Evolutionary conservation across 2,329 filamentous ascomycete genomes (phyloP), one percentile per base, ranked within the genome.

Genomic region (Diaporthe vaccinii): DNA sequence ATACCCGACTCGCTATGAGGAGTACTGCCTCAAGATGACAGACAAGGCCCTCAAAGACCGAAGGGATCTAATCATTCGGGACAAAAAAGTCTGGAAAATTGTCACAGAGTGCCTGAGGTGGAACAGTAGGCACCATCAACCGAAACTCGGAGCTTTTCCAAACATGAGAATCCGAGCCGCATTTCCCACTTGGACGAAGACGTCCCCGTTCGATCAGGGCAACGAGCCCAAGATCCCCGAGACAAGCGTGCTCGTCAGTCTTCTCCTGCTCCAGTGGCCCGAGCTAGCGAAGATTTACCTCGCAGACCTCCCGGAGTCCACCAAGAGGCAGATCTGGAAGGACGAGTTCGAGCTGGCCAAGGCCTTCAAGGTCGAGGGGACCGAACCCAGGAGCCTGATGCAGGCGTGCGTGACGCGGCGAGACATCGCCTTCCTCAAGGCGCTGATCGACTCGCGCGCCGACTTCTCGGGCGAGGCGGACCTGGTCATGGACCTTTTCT

Each of bases 21-120:
- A 74, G 8, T 74, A 74, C 36, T 74, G 73, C 46, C 28, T 74
- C 2, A 44, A 46, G 28, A 70, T 71, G 65, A 71, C 73, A 2
- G 65, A 74, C 1, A 70, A 57, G 14, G 73, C 73, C 2, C 73
- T 75, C 6, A 25, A 20, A 7, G 31, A 58, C 1, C 73, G 67
- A 3, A 36, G 57, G 12, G 36, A 28, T 28, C 7, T 51, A 3
- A 61, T 75, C 12, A 1, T 65, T 20, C 36, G 36, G 2, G 49
- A 72, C 20, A 44, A 72, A 4, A 44, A 34, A 12, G 17, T 75
- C 0, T 65, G 49, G 57, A 14, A 55, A 12, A n/a, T 49, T 55
- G 73, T 75, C 14, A 28, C 34, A 0, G n/a, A 58, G 2, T 71
- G 73, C n/a, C 17, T 74, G 9, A 61, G 7, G 5, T 70, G 53